Conservation (phyloP, 257 asterid genomes). For the Forsythia suspensa region DNA sequence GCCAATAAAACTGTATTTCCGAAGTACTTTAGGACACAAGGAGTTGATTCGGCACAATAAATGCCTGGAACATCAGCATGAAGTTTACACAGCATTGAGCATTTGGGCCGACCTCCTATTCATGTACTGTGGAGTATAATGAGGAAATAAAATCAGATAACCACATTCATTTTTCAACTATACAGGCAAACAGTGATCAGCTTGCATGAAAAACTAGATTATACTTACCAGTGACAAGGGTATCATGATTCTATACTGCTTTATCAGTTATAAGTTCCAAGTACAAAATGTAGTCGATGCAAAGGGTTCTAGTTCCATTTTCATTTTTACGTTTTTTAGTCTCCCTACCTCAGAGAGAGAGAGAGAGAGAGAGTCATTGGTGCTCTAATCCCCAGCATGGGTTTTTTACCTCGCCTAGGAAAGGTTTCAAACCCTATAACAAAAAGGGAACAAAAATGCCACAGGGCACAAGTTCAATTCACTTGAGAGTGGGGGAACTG, state of each 20-base stretch:
- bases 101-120: constrained; percentile 46
- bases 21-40: constrained; percentile 17
- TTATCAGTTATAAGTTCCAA: neutral
- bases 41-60: constrained; percentile 36
- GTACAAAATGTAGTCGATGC: neutral
- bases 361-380: neutral
- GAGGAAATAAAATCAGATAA: constrained; percentile 11
- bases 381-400: too few relatives aligned
- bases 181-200: neutral
- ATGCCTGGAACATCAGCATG: constrained; percentile 35
- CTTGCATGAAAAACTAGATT: constrained; percentile 3
- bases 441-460: neutral
- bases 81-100: constrained; percentile 27
- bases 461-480: neutral
- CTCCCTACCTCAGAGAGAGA: neutral
- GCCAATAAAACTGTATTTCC: constrained; percentile 35
- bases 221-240: neutral
- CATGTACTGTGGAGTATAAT: constrained; percentile 49
- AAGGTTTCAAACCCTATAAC: neutral
- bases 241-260: neutral
- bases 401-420: neutral
- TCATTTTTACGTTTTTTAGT: neutral
- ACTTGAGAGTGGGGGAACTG: neutral
- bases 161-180: neutral
- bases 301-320: neutral